These are phyloP conservation scores for Nitzschia sp. DNA, from an alignment of 108 stramenopile genomes.

Conservation along the genomic window DNA sequence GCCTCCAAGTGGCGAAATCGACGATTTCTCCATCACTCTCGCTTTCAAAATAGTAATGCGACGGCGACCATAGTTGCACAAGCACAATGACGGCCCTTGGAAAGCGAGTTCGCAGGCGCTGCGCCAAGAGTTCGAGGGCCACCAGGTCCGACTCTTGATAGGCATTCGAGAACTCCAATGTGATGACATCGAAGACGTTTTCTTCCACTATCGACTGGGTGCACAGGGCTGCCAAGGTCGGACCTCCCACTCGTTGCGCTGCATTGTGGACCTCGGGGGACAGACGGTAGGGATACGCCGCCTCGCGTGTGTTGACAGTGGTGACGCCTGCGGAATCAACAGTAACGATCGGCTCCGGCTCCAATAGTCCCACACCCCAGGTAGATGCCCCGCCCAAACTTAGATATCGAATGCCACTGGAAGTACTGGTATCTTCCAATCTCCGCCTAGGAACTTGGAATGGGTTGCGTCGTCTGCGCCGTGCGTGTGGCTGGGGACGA, in stretches of 20 bases:
- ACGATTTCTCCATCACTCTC: background rate
- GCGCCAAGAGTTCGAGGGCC: constrained; percentile 13
- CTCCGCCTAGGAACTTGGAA: constrained; percentile 7
- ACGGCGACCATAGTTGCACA: constrained; percentile 41
- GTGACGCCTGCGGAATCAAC: background rate
- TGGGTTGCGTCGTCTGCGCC: constrained; percentile 6
- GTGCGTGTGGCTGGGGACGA: background rate
- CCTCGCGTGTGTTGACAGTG: background rate
- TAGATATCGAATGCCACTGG: constrained; percentile 20
- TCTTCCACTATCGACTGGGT: constrained; percentile 48
- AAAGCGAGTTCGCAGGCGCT: constrained; percentile 44
- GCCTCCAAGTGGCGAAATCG: constrained; percentile 31
- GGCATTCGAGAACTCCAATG: constrained; percentile 30
- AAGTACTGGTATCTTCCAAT: background rate
- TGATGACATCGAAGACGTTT: constrained; percentile 38
- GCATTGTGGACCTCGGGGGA: constrained; percentile 21
- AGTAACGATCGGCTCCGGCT: constrained; percentile 7
- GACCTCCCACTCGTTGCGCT: constrained; percentile 15
- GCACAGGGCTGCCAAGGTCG: constrained; percentile 37
- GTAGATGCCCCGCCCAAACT: constrained; percentile 37
- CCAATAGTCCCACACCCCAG: constrained; percentile 32
- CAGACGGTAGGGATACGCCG: constrained; percentile 30
- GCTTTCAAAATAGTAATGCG: constrained; percentile 13
- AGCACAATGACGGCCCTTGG: constrained; percentile 37
- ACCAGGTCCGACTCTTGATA: constrained; percentile 2